phyloP scores from a whole-genome alignment of 306 rosid genomes.

The Chamaecrista fasciculata region DNA sequence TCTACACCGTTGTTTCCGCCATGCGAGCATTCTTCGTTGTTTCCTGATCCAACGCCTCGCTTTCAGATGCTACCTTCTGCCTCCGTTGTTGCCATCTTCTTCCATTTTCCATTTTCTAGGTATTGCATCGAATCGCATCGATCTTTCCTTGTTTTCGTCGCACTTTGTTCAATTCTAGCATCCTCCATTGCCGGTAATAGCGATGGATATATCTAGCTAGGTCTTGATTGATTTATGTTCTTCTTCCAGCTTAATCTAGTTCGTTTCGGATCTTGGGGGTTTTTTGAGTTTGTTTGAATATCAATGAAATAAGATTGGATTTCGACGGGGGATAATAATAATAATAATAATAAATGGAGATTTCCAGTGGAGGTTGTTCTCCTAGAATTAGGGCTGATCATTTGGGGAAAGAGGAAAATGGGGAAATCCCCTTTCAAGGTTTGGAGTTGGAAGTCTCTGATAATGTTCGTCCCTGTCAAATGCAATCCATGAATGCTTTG shows the following conservation, averaged over 20 bases:
- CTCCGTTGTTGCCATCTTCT: neutral
- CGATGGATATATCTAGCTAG: too few species aligned
- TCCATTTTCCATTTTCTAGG: conserved; percentile 14
- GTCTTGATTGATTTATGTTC: conserved; percentile 23
- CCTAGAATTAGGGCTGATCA: conserved; percentile 55
- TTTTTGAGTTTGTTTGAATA: conserved; percentile 4
- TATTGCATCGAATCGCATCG: conserved; percentile 31
- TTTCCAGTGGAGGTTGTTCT: conserved; percentile 46
- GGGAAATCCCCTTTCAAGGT: conserved; percentile 38
- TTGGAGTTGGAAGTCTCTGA: conserved; percentile 44
- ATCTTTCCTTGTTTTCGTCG: conserved; percentile 36
- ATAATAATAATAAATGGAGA: conserved; percentile 60
- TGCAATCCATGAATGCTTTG: conserved; percentile 81
- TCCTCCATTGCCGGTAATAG: conserved; percentile 7
- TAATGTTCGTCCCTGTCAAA: conserved; percentile 25
- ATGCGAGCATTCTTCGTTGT: conserved; percentile 10
- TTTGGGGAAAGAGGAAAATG: conserved; percentile 52
- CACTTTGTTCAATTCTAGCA: conserved; percentile 17
- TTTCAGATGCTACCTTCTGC: conserved; percentile 5
- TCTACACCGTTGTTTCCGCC: conserved; percentile 24
- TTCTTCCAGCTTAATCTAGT: conserved; percentile 26
- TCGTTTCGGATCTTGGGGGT: conserved; percentile 36
- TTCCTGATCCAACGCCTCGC: conserved; percentile 12
- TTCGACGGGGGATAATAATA: neutral
- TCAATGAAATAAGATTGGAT: conserved; percentile 22